phyloP scores from a whole-genome alignment of 805 yeast genomes.

The Komagataella kurtzmanii region DNA sequence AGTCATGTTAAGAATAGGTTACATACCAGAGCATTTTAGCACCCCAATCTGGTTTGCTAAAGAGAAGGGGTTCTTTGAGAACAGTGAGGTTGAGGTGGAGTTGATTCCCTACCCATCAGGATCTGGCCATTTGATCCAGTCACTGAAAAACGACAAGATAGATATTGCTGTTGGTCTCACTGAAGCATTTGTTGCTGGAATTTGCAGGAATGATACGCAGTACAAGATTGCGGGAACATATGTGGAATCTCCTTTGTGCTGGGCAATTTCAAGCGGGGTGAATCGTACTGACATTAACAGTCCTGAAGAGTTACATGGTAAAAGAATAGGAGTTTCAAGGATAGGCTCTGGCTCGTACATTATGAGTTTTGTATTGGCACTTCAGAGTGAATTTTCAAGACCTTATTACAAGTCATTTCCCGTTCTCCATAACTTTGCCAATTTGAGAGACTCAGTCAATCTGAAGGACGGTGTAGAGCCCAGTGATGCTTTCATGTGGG shows the following conservation, averaged over 20 bases:
- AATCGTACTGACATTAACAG: slow-evolving; percentile 39
- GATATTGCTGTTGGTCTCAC: slow-evolving; percentile 84
- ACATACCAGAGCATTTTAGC: slow-evolving; percentile 85
- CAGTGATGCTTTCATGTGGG: slow-evolving; percentile 93
- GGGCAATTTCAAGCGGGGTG: slow-evolving; percentile 80
- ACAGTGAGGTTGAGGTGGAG: slow-evolving; percentile 39
- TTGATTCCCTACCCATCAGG: slow-evolving; percentile 71
- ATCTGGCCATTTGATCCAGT: slow-evolving; percentile 73
- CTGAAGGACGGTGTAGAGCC: slow-evolving; percentile 25
- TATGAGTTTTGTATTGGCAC: slow-evolving; percentile 77
- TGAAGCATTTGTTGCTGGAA: slow-evolving; percentile 80
- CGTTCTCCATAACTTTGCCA: slow-evolving; percentile 53
- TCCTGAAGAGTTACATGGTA: slow-evolving; percentile 42
- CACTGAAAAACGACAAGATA: slow-evolving; percentile 47
- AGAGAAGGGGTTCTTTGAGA: slow-evolving; percentile 38
- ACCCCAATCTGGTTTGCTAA: slow-evolving; percentile 73
- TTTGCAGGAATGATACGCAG: slow-evolving; percentile 50
- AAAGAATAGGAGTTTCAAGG: slow-evolving; percentile 65
- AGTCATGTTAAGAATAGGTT: slow-evolving; percentile 44
- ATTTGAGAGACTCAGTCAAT: slow-evolving; percentile 73
- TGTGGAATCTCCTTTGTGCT: slow-evolving; percentile 69
- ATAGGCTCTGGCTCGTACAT: slow-evolving; percentile 88
- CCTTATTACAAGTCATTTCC: slow-evolving; percentile 43
- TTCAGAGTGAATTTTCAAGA: slow-evolving; percentile 36
- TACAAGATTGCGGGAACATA: slow-evolving; percentile 71